phyloP scores from a whole-genome alignment of 495 filamentous ascomycete species.

The Hyphodiscus hymeniophilus region DNA sequence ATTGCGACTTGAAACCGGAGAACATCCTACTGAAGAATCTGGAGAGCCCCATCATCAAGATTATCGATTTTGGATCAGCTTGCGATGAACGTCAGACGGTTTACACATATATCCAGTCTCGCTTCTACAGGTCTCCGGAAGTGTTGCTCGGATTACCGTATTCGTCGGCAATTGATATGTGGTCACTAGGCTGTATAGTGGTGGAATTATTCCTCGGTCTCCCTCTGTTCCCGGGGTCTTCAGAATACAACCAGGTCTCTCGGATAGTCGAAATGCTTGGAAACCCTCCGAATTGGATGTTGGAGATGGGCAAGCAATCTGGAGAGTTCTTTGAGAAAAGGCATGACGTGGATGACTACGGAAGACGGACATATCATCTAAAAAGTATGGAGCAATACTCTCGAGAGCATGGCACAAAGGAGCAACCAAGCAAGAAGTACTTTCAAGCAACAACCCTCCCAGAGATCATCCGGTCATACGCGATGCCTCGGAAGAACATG shows the following conservation, averaged over 20 bases:
- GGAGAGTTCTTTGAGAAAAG: slow-evolving; percentile 96
- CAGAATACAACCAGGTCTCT: slow-evolving; percentile 97
- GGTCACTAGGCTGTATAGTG: slow-evolving; percentile 98
- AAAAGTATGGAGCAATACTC: slow-evolving; percentile 98
- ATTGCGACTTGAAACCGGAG: slow-evolving; percentile 97
- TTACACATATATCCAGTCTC: slow-evolving; percentile 98
- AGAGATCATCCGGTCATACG: slow-evolving; percentile 94
- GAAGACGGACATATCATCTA: slow-evolving; percentile 78
- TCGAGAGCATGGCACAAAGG: slow-evolving; percentile 87
- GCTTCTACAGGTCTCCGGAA: slow-evolving; percentile 97
- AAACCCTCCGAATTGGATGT: slow-evolving; percentile 95
- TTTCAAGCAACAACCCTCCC: slow-evolving; percentile 89
- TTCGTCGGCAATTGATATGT: slow-evolving; percentile 99
- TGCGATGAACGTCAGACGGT: slow-evolving; percentile 98
- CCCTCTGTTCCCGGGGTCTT: slow-evolving; percentile 93
- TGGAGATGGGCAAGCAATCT: slow-evolving; percentile 97
- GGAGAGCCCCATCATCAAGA: slow-evolving; percentile 99
- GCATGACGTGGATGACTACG: slow-evolving; percentile 68
- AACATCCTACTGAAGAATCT: slow-evolving; percentile 98
- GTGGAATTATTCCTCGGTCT: slow-evolving; percentile 96
- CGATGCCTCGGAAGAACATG: slow-evolving; percentile 99
- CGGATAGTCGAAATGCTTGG: slow-evolving; percentile 98
- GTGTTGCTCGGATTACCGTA: slow-evolving; percentile 92
- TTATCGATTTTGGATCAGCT: slow-evolving; percentile 98
- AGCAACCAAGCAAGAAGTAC: slow-evolving; percentile 99